A percentile compares a stretch with the other conserved stretches of the same genome.
phyloP scores from a whole-genome alignment of 805 yeast genomes.

The Hemisphaericaspora nanyangensis region DNA sequence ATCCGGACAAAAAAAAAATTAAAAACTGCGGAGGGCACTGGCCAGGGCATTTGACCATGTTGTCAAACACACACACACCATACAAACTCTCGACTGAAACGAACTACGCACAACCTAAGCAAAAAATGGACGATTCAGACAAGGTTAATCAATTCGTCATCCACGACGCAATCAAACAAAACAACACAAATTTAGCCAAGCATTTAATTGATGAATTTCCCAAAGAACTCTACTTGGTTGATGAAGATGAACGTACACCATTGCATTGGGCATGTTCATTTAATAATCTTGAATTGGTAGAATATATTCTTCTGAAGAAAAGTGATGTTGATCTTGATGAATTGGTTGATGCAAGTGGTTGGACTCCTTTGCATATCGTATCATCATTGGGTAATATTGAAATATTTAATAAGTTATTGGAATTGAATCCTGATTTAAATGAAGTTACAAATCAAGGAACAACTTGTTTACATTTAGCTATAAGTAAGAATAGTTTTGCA shows the following conservation, averaged over 20 bases:
- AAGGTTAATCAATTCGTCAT: conserved; percentile 20
- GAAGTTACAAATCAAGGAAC: conserved; percentile 63
- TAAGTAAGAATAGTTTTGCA: conserved; percentile 58
- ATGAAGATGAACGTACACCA: conserved; percentile 75
- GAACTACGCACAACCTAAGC: too few relatives aligned
- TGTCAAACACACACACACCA: too few relatives aligned
- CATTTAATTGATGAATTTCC: conserved; percentile 50
- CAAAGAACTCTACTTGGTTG: conserved; percentile 43
- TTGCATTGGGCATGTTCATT: conserved; percentile 86
- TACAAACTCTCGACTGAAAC: too few relatives aligned
- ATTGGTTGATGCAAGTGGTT: conserved; percentile 67
- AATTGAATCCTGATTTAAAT: conserved; percentile 59
- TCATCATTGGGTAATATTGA: conserved; percentile 64
- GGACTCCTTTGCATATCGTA: conserved; percentile 87
- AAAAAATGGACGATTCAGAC: conserved; percentile 3
- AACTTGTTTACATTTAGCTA: conserved; percentile 74
- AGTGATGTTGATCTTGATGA: conserved; percentile 57
- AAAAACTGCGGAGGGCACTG: too few relatives aligned
- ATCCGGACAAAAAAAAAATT: too few relatives aligned
- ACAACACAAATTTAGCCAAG: conserved; percentile 49
- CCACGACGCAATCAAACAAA: conserved; percentile 67
- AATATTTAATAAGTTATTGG: conserved; percentile 38
- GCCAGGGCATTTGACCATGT: too few relatives aligned
- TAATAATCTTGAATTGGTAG: conserved; percentile 51
- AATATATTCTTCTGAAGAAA: conserved; percentile 24